Percentiles rank a stretch among this genome's conserved stretches.
Conservation (phyloP, 2,329 filamentous ascomycete species). For the Fusarium sp. region DNA sequence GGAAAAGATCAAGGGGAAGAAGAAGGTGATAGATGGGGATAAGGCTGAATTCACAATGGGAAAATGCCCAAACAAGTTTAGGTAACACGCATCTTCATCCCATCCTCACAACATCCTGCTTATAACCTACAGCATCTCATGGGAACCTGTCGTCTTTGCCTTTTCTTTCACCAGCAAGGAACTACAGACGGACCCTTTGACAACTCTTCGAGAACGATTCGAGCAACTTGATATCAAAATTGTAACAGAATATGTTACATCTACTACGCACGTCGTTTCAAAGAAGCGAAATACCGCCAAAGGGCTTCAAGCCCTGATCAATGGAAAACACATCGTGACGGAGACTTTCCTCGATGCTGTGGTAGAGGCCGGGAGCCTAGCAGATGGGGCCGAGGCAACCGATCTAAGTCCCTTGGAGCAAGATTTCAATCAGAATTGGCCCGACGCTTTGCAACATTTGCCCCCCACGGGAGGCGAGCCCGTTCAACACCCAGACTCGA, state of each 20-base stretch:
- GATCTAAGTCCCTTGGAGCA: constrained; percentile 70
- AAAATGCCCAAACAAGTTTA: constrained; percentile 70
- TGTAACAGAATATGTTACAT: constrained; percentile 71
- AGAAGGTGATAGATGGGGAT: constrained; percentile 59
- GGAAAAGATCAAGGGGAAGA: constrained; percentile 70
- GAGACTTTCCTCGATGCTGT: constrained; percentile 78
- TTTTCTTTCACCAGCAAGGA: constrained; percentile 81
- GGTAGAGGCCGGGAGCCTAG: constrained; percentile 63
- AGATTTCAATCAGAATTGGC: constrained; percentile 84
- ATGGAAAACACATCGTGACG: constrained; percentile 80
- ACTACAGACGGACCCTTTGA: constrained; percentile 71
- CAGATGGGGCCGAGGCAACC: constrained; percentile 57
- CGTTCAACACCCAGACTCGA: constrained; percentile 69
- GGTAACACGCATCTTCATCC: constrained; percentile 51
- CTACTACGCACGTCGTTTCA: constrained; percentile 88
- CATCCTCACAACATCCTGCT: constrained; percentile 1
- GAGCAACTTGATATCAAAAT: constrained; percentile 92
- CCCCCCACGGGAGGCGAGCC: constrained; percentile 81
- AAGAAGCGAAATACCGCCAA: constrained; percentile 91
- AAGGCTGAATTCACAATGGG: constrained; percentile 75
- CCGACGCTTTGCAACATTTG: constrained; percentile 74
- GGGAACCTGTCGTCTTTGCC: constrained; percentile 82
- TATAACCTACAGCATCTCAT: constrained; percentile 69
- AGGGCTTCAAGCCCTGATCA: constrained; percentile 85
- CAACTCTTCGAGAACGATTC: constrained; percentile 69